phyloP scores from a whole-genome alignment of 768 basidiomycete species.

The Infundibulicybe gibba region DNA sequence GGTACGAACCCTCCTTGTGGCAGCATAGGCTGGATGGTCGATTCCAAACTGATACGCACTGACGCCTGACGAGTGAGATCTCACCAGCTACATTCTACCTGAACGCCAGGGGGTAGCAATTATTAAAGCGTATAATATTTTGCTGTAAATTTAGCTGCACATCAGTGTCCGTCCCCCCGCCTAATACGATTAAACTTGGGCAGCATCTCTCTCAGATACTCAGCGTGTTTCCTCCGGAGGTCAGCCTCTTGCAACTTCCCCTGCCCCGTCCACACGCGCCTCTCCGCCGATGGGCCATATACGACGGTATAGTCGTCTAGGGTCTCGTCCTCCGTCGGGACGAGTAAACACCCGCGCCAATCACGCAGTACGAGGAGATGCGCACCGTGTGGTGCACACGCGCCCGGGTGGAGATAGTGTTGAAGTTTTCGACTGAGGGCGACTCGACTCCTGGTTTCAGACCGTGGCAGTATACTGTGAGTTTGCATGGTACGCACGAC shows the following conservation, averaged over 20 bases:
- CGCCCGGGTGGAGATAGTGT: slow-evolving; percentile 82
- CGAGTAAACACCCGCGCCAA: slow-evolving; percentile 80
- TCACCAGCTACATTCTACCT: too few species aligned
- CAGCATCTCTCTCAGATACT: slow-evolving; percentile 89
- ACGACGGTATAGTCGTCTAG: slow-evolving; percentile 83
- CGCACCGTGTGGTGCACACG: slow-evolving; percentile 82
- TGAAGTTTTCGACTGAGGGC: slow-evolving; percentile 78
- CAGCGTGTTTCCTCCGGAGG: slow-evolving; percentile 81
- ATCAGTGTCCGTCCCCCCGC: slow-evolving; percentile 42
- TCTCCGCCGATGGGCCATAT: slow-evolving; percentile 73
- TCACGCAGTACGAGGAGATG: slow-evolving; percentile 74
- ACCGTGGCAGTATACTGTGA: not conserved
- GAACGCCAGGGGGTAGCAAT: too few species aligned
- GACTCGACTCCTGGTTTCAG: slow-evolving; percentile 71
- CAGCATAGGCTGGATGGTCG: too few species aligned
- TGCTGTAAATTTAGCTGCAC: too few species aligned
- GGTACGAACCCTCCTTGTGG: too few species aligned
- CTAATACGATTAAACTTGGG: slow-evolving; percentile 83
- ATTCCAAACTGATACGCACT: too few species aligned
- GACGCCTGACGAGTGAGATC: too few species aligned
- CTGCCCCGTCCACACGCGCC: slow-evolving; percentile 81
- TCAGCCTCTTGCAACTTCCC: slow-evolving; percentile 83
- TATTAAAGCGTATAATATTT: too few species aligned
- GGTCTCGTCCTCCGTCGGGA: slow-evolving; percentile 72
- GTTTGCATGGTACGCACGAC: slow-evolving; percentile 55